A percentile compares a stretch with the other conserved stretches of the same genome.
phyloP scores from a whole-genome alignment of 192 early-diverging fungal genomes.

The Paraglomus occultum region DNA sequence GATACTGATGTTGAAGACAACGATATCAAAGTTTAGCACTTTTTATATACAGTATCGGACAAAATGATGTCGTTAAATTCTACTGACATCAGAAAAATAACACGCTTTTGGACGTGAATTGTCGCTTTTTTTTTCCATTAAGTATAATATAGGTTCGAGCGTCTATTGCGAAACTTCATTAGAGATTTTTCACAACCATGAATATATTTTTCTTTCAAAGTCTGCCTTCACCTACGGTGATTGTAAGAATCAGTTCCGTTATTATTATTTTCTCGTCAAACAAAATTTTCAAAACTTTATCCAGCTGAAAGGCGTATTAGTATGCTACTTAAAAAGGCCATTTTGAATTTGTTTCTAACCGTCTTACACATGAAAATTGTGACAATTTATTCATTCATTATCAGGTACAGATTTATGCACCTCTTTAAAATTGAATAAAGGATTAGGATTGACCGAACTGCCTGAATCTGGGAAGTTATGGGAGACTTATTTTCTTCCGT shows the following conservation, averaged over 20 bases:
- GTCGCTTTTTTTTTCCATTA: too few relatives aligned
- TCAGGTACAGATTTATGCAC: constrained; percentile 15
- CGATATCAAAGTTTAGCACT: too few relatives aligned
- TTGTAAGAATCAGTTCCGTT: not conserved
- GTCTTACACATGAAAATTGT: not conserved
- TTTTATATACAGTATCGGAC: too few relatives aligned
- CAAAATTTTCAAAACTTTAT: not conserved
- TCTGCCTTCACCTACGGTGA: constrained; percentile 2
- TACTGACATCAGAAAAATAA: too few relatives aligned
- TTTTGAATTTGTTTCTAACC: constrained; percentile 2
- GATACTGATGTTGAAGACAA: too few relatives aligned
- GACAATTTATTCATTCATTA: not conserved
- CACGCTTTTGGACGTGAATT: too few relatives aligned
- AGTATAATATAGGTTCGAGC: too few relatives aligned
- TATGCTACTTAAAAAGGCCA: not conserved
- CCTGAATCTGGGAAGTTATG: constrained; percentile 13
- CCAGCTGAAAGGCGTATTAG: too few relatives aligned
- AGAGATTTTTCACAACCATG: too few relatives aligned
- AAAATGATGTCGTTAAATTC: too few relatives aligned
- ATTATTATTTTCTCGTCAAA: constrained; percentile 9
- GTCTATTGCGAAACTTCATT: too few relatives aligned
- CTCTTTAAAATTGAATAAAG: not conserved
- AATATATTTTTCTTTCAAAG: too few relatives aligned
- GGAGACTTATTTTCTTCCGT: constrained; percentile 20
- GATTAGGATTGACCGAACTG: constrained; percentile 1